A percentile compares a stretch with the other conserved stretches of the same genome.
Evolutionary conservation across 306 rosid species (phyloP).

Genomic region (Benincasa hispida): DNA sequence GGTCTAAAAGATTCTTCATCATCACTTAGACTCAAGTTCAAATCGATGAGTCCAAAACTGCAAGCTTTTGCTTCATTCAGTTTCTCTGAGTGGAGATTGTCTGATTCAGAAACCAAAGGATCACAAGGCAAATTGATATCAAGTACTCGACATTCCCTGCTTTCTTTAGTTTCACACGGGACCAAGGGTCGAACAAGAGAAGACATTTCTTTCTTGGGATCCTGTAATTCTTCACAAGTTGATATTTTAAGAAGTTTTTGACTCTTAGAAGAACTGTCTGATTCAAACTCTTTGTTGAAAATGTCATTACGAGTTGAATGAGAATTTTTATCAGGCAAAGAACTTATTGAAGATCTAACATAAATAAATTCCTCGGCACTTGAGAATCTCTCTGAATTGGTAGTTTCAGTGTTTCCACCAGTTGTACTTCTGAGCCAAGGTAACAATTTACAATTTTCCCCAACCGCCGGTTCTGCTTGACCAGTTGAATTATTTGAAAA

Average conservation of each 20-base stretch:
- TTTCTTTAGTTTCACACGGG: slow-evolving; percentile 28
- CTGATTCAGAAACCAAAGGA: slow-evolving; percentile 34
- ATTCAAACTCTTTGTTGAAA: not conserved
- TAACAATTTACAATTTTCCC: not conserved
- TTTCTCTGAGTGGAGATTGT: slow-evolving; percentile 19
- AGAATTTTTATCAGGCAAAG: not conserved
- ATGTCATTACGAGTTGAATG: not conserved
- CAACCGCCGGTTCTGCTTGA: not conserved
- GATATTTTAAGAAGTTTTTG: slow-evolving; percentile 61
- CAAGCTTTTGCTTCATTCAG: slow-evolving; percentile 18
- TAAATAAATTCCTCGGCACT: not conserved
- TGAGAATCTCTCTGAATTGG: not conserved
- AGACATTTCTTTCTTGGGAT: slow-evolving; percentile 45
- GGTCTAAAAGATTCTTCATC: slow-evolving; percentile 48
- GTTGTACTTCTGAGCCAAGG: slow-evolving; percentile 8
- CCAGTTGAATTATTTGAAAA: not conserved
- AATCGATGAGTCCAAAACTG: slow-evolving; percentile 48
- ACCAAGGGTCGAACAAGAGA: slow-evolving; percentile 23
- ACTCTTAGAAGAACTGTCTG: not conserved
- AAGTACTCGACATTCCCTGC: slow-evolving; percentile 20
- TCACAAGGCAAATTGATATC: slow-evolving; percentile 89
- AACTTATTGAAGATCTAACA: not conserved
- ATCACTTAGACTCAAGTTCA: slow-evolving; percentile 58
- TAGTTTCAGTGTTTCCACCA: not conserved
- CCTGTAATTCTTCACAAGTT: slow-evolving; percentile 35